Evolutionary conservation across 345 rosid genomes (phyloP).

Genomic region (Rhodomyrtus tomentosa): DNA sequence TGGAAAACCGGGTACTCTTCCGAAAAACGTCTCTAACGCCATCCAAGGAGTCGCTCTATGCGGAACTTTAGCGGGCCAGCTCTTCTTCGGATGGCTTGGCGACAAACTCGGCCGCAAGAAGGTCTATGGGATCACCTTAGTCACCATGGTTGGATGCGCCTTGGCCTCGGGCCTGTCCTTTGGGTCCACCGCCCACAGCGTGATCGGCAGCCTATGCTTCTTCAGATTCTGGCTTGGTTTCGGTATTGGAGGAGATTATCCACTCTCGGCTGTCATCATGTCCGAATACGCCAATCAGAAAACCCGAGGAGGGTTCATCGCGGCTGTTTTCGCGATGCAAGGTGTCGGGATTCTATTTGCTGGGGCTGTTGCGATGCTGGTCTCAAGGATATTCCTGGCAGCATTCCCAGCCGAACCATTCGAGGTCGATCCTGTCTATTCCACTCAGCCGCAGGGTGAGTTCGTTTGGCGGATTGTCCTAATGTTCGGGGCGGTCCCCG

Average conservation of each 20-base stretch:
- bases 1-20: constrained; percentile 21
- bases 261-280: constrained; percentile 74
- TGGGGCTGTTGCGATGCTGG: constrained; percentile 43
- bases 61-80: constrained; percentile 45
- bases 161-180: constrained; percentile 58
- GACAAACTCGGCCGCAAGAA: constrained; percentile 72
- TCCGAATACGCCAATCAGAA: constrained; percentile 63
- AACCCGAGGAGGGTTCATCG: constrained; percentile 65
- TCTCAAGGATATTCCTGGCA: constrained; percentile 29
- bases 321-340: constrained; percentile 76
- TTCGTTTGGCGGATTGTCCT: constrained; percentile 63
- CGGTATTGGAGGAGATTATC: constrained; percentile 83
- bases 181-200: constrained; percentile 34
- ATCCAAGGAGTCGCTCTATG: constrained; percentile 43
- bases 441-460: constrained; percentile 53
- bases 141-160: constrained; percentile 69
- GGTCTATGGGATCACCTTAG: constrained; percentile 67
- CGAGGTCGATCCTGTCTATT: constrained; percentile 8
- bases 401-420: constrained; percentile 17
- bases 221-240: constrained; percentile 85
- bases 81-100: constrained; percentile 67
- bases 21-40: constrained; percentile 23
- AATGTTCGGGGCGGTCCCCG: constrained; percentile 76
- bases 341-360: constrained; percentile 57
- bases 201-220: constrained; percentile 51